phyloP scores from a whole-genome alignment of 176 grass and related monocot species.

The Oryza nivara region DNA sequence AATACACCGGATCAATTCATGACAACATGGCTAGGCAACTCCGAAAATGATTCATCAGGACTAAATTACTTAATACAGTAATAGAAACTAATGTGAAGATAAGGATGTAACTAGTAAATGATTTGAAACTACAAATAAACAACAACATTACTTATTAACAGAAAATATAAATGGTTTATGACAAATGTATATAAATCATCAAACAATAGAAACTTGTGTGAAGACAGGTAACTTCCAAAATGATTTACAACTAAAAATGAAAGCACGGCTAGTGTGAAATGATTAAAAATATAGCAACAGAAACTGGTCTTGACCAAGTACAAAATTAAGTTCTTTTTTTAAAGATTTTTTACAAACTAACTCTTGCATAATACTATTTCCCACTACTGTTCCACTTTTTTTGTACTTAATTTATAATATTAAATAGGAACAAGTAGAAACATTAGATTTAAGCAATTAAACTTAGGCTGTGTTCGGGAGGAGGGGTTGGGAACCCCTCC shows the following conservation, averaged over 20 bases:
- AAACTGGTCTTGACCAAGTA: constrained; percentile 13
- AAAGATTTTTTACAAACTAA: background rate
- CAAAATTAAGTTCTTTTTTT: background rate
- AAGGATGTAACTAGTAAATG: background rate
- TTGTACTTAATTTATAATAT: background rate
- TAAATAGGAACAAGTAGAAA: constrained; percentile 1
- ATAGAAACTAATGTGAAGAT: background rate
- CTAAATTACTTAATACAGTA: background rate
- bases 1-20: background rate
- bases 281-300: background rate
- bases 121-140: background rate
- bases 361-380: background rate
- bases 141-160: background rate
- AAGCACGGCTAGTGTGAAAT: background rate
- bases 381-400: background rate
- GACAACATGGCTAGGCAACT: background rate
- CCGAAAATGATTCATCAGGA: background rate
- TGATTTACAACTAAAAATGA: background rate
- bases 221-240: constrained; percentile 17
- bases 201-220: background rate
- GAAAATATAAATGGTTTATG: background rate
- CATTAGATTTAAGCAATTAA: background rate
- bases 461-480: background rate
- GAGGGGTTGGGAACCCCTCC: no score
- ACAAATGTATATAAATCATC: background rate